Evolutionary conservation across 768 basidiomycete genomes (phyloP).

Genomic region (Pisolithus sp.): DNA sequence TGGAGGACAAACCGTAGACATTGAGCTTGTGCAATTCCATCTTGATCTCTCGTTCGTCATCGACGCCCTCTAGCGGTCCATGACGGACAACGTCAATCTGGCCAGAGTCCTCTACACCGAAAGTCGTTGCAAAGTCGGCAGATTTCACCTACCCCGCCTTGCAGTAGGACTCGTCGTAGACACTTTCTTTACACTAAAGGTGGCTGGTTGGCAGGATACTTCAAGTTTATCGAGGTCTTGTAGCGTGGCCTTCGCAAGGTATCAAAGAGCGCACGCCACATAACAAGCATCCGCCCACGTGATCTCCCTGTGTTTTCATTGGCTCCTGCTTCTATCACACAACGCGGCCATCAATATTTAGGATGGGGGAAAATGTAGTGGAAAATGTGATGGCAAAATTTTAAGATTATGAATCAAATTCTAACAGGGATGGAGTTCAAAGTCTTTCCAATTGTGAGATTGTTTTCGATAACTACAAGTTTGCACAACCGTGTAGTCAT

Average conservation of each 20-base stretch:
- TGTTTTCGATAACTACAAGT: too few species aligned
- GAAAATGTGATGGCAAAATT: too few species aligned
- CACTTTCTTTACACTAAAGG: conserved; percentile 33
- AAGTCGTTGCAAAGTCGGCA: conserved; percentile 27
- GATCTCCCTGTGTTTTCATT: too few species aligned
- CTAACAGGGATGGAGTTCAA: too few species aligned
- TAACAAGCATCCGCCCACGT: too few species aligned
- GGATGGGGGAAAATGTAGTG: too few species aligned
- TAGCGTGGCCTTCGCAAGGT: background rate
- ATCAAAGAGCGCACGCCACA: too few species aligned
- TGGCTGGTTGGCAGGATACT: conserved; percentile 33
- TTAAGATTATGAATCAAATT: too few species aligned
- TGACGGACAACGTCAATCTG: conserved; percentile 19
- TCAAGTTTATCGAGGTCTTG: conserved; percentile 18
- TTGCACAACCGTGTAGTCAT: too few species aligned
- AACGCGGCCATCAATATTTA: too few species aligned
- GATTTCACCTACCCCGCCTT: conserved; percentile 41
- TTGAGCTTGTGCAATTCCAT: conserved; percentile 42
- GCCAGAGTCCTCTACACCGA: conserved; percentile 25
- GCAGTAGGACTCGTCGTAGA: conserved; percentile 36
- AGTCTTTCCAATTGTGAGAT: too few species aligned
- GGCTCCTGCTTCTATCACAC: too few species aligned
- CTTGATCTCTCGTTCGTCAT: conserved; percentile 14
- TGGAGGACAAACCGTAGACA: conserved; percentile 33
- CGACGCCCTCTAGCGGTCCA: conserved; percentile 15